These are phyloP conservation scores for Coemansia guatemalensis DNA, from an alignment of 192 early-diverging fungal genomes.

Conservation along the genomic window DNA sequence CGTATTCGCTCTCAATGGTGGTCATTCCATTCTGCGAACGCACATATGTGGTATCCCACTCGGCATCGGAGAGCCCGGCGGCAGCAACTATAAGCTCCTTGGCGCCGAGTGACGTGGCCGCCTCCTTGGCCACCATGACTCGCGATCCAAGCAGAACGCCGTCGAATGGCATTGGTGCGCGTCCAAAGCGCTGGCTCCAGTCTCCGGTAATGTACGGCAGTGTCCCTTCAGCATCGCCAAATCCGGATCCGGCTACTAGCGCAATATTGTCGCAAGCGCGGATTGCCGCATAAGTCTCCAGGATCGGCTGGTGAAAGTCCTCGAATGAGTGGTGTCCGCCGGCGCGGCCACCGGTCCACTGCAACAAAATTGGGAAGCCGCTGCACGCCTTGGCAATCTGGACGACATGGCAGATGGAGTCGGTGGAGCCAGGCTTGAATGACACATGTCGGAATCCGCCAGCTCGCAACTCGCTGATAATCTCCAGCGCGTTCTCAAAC, in stretches of 20 bases:
- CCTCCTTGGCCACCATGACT: conserved; percentile 89
- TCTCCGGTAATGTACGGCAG: conserved; percentile 90
- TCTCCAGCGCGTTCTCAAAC: conserved; percentile 75
- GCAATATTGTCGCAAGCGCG: conserved; percentile 75
- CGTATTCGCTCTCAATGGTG: conserved; percentile 86
- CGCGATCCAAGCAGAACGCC: too few species aligned
- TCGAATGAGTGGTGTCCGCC: too few species aligned
- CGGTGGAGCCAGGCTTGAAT: conserved; percentile 79
- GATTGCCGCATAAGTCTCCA: too few species aligned
- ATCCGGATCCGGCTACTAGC: conserved; percentile 84
- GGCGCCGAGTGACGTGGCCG: conserved; percentile 66
- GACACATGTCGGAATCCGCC: conserved; percentile 72
- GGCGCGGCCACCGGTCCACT: conserved; percentile 91
- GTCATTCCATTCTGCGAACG: conserved; percentile 70
- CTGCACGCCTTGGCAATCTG: conserved; percentile 80
- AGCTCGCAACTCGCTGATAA: conserved; percentile 69
- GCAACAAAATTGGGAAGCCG: conserved; percentile 80
- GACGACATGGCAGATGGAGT: conserved; percentile 76
- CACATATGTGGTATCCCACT: conserved; percentile 74
- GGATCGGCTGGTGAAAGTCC: too few species aligned
- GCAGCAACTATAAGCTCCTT: conserved; percentile 85
- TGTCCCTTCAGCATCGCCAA: conserved; percentile 82
- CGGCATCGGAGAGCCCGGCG: conserved; percentile 71
- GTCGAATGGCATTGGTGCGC: conserved; percentile 90
- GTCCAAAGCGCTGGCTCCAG: conserved; percentile 74